A percentile compares a stretch with the other conserved stretches of the same genome.
These are phyloP conservation scores for Fusarium lateritium DNA, from an alignment of 2,329 filamentous ascomycete species.

Conservation along the genomic window DNA sequence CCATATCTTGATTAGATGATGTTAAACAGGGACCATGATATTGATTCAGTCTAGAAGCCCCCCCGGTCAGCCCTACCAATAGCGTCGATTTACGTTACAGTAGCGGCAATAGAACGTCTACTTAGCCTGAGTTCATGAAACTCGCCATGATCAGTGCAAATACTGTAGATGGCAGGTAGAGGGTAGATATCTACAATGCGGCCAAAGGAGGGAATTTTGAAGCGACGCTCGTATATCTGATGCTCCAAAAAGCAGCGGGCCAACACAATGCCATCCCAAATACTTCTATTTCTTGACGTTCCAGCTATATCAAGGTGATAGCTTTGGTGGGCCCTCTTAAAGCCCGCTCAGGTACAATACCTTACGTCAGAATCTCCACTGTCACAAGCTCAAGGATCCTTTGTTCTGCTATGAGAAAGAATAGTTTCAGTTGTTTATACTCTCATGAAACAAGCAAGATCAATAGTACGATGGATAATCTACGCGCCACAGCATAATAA, in stretches of 20 bases:
- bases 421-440: too few relatives aligned
- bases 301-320: background rate
- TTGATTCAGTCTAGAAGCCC: background rate
- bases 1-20: background rate
- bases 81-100: constrained; percentile 1
- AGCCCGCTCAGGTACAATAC: constrained; percentile 1
- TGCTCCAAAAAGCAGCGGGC: too few relatives aligned
- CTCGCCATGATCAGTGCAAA: background rate
- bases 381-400: background rate
- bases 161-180: background rate
- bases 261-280: background rate
- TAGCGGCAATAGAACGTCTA: background rate
- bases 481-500: too few relatives aligned
- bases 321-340: constrained; percentile 8
- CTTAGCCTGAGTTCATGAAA: background rate
- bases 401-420: background rate
- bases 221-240: too few relatives aligned
- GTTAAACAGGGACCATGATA: background rate
- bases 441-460: too few relatives aligned
- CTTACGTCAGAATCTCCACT: constrained; percentile 16
- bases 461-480: too few relatives aligned
- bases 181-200: background rate
- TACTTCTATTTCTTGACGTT: constrained; percentile 7
- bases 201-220: too few relatives aligned
- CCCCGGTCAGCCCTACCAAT: constrained; percentile 37